Conservation (phyloP, 345 rosid species). For the Sisymbrium irio region DNA sequence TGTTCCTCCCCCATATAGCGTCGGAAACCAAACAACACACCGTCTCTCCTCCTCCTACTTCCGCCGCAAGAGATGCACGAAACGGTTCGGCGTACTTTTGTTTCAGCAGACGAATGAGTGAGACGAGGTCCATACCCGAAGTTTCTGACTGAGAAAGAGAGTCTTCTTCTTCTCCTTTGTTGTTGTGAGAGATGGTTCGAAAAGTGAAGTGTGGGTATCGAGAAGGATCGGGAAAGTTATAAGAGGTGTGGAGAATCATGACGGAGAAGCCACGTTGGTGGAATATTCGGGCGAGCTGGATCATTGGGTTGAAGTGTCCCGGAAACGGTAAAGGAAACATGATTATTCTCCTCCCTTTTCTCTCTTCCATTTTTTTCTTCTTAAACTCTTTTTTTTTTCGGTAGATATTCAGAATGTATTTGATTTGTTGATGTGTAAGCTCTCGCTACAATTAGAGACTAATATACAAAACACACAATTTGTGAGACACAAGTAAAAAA, state of each 20-base stretch:
- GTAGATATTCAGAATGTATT: neutral
- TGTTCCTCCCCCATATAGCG: slow-evolving; percentile 41
- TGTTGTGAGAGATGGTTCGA: slow-evolving; percentile 31
- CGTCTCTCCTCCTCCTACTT: slow-evolving; percentile 32
- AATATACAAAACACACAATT: neutral
- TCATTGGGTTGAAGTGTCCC: slow-evolving; percentile 64
- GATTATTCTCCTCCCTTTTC: slow-evolving; percentile 33
- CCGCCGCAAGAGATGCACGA: slow-evolving; percentile 35
- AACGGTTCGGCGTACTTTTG: slow-evolving; percentile 39
- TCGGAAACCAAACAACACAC: slow-evolving; percentile 53
- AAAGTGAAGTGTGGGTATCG: slow-evolving; percentile 51
- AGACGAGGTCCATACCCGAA: slow-evolving; percentile 17
- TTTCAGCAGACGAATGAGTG: slow-evolving; percentile 35
- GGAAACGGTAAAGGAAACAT: slow-evolving; percentile 59
- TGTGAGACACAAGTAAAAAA: neutral
- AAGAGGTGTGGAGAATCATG: slow-evolving; percentile 46
- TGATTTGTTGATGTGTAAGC: too few relatives aligned
- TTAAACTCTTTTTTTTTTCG: too few relatives aligned
- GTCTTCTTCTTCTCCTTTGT: slow-evolving; percentile 17
- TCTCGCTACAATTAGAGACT: neutral
- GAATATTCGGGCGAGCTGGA: slow-evolving; percentile 56
- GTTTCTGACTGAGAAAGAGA: neutral
- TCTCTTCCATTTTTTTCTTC: slow-evolving; percentile 18
- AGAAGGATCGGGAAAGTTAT: slow-evolving; percentile 52
- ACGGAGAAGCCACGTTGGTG: slow-evolving; percentile 55